Conservation (phyloP, 108 stramenopile genomes). For the Schizochytrium sp. region DNA sequence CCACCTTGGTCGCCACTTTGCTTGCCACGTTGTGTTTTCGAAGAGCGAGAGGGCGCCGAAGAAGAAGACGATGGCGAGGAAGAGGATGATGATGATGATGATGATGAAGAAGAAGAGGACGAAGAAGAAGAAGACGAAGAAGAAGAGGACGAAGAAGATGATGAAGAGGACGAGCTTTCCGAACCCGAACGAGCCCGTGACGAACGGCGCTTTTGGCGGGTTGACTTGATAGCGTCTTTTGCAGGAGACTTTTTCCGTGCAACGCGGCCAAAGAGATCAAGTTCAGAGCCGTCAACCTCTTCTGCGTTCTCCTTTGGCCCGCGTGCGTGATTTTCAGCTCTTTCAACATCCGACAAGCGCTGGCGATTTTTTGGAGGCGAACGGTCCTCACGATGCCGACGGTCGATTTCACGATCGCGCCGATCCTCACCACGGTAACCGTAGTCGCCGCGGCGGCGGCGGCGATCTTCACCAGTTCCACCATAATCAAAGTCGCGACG, state of each 20-base stretch:
- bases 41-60: no score
- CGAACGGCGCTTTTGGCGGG: neutral
- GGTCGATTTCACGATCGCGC: neutral
- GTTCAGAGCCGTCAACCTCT: neutral
- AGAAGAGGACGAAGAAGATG: neutral
- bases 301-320: neutral
- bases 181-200: neutral
- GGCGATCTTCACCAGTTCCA: neutral
- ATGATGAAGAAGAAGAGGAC: neutral
- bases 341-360: no score
- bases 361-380: no score
- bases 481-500: neutral
- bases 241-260: neutral
- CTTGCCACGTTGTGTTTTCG: no score
- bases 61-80: neutral
- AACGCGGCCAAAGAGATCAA: neutral
- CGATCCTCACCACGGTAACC: no score
- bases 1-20: no score
- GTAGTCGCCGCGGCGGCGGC: neutral
- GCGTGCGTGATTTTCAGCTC: no score
- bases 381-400: no score
- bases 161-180: neutral
- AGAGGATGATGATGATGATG: neutral
- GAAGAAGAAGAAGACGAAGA: neutral
- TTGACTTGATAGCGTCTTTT: neutral